A percentile compares a stretch with the other conserved stretches of the same genome.
phyloP scores from a whole-genome alignment of 2,329 filamentous ascomycete species.

The Corinectria fuckeliana region DNA sequence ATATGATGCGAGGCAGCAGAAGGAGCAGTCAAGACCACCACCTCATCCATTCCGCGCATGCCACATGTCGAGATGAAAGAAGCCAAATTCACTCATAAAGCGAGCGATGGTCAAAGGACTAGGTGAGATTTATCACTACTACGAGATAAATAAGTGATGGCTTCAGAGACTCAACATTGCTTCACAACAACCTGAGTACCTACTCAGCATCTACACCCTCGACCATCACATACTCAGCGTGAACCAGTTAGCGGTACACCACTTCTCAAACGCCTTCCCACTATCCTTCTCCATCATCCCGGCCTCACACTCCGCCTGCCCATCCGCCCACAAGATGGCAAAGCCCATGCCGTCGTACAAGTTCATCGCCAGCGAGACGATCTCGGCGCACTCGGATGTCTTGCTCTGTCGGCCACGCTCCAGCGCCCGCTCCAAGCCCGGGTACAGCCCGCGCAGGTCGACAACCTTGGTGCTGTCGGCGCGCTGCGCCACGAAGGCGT shows the following conservation, averaged over 20 bases:
- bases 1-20: too few species aligned
- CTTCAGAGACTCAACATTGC: too few species aligned
- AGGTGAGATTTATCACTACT: background rate
- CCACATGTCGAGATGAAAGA: too few species aligned
- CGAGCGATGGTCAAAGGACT: background rate
- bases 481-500: conserved; percentile 34
- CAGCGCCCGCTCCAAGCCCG: conserved; percentile 4
- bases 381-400: conserved; percentile 1
- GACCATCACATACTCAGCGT: background rate
- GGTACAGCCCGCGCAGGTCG: conserved; percentile 27
- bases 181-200: background rate
- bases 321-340: conserved; percentile 22
- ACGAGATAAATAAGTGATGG: background rate
- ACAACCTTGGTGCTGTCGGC: conserved; percentile 22
- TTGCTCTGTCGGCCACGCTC: background rate
- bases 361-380: conserved; percentile 29
- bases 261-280: conserved; percentile 22
- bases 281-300: conserved; percentile 13
- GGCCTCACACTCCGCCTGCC: conserved; percentile 5
- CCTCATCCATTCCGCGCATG: too few species aligned
- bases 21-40: too few species aligned
- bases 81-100: background rate
- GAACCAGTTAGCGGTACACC: conserved; percentile 20
- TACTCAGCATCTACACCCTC: background rate
- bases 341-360: conserved; percentile 5